Conservation (phyloP, 768 basidiomycete genomes). For the Nidularia pulvinata region DNA sequence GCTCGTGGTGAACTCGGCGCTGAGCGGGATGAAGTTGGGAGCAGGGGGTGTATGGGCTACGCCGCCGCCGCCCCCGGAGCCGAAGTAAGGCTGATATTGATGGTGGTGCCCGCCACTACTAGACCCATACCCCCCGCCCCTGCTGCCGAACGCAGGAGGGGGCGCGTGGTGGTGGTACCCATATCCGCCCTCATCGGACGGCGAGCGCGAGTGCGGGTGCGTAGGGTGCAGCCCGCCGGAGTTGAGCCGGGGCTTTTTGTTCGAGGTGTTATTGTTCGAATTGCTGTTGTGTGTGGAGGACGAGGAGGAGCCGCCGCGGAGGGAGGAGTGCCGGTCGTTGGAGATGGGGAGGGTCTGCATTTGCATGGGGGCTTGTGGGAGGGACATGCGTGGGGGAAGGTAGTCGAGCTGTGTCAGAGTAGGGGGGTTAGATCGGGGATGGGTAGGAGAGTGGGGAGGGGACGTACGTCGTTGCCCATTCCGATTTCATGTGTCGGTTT, state of each 20-base stretch:
- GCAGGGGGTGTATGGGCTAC: conserved; percentile 19
- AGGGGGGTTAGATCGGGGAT: background rate
- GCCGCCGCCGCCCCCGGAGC: conserved; percentile 5
- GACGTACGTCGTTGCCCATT: conserved; percentile 10
- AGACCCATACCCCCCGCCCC: too few species aligned
- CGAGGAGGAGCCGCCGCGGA: conserved; percentile 1
- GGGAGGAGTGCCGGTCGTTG: conserved; percentile 20
- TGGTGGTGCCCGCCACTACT: too few species aligned
- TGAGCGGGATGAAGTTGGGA: conserved; percentile 25
- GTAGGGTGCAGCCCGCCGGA: conserved; percentile 7
- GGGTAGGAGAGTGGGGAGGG: background rate
- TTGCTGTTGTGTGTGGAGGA: background rate
- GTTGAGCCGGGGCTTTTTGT: conserved; percentile 16
- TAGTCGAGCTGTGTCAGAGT: conserved; percentile 15
- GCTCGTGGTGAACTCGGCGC: conserved; percentile 18
- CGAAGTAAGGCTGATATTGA: background rate
- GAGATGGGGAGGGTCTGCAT: conserved; percentile 22
- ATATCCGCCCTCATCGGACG: conserved; percentile 15
- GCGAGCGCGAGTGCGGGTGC: conserved; percentile 17
- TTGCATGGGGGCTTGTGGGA: conserved; percentile 20
- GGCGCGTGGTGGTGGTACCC: background rate
- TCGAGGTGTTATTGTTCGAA: conserved; percentile 7
- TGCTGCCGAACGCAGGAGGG: too few species aligned
- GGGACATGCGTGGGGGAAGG: conserved; percentile 13
- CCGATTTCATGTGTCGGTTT: conserved; percentile 17